Evolutionary conservation across 768 basidiomycete species (phyloP).

Genomic region (Lentinula aciculospora): DNA sequence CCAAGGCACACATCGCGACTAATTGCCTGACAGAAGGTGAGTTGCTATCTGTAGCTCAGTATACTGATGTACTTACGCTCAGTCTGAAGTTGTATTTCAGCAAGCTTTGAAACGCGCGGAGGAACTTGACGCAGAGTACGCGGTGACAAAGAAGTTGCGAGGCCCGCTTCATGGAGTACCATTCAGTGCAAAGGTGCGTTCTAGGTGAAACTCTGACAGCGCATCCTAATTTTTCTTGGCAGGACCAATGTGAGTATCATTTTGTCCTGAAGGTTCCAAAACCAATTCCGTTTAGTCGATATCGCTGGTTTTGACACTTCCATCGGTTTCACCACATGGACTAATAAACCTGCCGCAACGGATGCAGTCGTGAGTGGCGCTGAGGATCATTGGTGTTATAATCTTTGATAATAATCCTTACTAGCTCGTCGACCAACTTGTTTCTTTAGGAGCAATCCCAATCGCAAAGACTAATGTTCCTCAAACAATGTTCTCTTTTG

Average conservation of each 20-base stretch:
- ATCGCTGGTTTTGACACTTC: conserved; percentile 77
- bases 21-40: conserved; percentile 81
- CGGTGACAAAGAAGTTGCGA: conserved; percentile 43
- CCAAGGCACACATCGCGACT: conserved; percentile 53
- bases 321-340: conserved; percentile 58
- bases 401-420: too few species aligned
- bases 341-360: conserved; percentile 48
- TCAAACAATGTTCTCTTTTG: conserved; percentile 81
- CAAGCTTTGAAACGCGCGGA: conserved; percentile 57
- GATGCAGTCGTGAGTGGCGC: conserved; percentile 55
- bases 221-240: conserved; percentile 23
- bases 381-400: too few species aligned
- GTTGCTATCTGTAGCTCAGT: conserved; percentile 7
- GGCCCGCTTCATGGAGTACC: conserved; percentile 82
- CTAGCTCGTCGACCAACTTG: conserved; percentile 52
- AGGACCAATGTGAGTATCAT: conserved; percentile 59
- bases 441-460: conserved; percentile 71
- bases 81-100: conserved; percentile 58
- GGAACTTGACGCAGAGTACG: conserved; percentile 64
- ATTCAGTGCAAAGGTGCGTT: conserved; percentile 32
- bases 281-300: conserved; percentile 71
- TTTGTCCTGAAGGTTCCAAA: conserved; percentile 81
- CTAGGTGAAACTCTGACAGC: conserved; percentile 58
- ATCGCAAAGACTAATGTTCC: conserved; percentile 93
- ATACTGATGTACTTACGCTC: neutral